Conservation (phyloP, 1,284 basidiomycete species). For the Lentinula novae-zelandiae region DNA sequence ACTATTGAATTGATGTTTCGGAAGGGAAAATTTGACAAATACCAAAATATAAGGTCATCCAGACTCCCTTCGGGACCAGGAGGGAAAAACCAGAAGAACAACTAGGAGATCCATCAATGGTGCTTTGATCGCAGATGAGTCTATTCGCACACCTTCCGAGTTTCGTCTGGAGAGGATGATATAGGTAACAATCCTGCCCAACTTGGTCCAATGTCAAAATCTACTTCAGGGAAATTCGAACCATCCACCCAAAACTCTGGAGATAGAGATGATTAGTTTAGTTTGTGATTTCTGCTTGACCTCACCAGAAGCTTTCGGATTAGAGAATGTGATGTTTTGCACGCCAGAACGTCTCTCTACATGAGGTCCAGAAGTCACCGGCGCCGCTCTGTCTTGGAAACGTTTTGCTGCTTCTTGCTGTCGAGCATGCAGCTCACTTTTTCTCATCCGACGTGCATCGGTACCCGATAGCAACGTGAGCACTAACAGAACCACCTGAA, state of each 20-base stretch:
- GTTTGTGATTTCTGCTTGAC: slow-evolving; percentile 5
- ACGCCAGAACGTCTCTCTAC: slow-evolving; percentile 19
- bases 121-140: not conserved
- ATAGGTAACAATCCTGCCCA: slow-evolving; percentile 76
- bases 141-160: slow-evolving; percentile 48
- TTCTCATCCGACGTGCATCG: slow-evolving; percentile 28
- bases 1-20: not conserved
- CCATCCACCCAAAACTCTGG: slow-evolving; percentile 74
- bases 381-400: slow-evolving; percentile 26
- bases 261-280: not conserved
- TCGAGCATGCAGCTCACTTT: slow-evolving; percentile 32
- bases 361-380: slow-evolving; percentile 14
- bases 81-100: slow-evolving; percentile 89
- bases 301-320: slow-evolving; percentile 61
- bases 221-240: slow-evolving; percentile 58
- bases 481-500: slow-evolving; percentile 8
- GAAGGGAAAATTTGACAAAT: slow-evolving; percentile 10
- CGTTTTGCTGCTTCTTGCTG: slow-evolving; percentile 39
- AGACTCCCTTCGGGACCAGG: slow-evolving; percentile 65
- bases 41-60: slow-evolving; percentile 77
- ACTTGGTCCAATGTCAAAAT: slow-evolving; percentile 71
- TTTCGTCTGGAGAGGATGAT: slow-evolving; percentile 55
- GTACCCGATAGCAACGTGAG: slow-evolving; percentile 12
- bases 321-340: slow-evolving; percentile 70
- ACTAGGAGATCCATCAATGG: slow-evolving; percentile 30